These are phyloP conservation scores for Smithsoniella earleae DNA, from an alignment of 163 green algal genomes.

Conservation along the genomic window DNA sequence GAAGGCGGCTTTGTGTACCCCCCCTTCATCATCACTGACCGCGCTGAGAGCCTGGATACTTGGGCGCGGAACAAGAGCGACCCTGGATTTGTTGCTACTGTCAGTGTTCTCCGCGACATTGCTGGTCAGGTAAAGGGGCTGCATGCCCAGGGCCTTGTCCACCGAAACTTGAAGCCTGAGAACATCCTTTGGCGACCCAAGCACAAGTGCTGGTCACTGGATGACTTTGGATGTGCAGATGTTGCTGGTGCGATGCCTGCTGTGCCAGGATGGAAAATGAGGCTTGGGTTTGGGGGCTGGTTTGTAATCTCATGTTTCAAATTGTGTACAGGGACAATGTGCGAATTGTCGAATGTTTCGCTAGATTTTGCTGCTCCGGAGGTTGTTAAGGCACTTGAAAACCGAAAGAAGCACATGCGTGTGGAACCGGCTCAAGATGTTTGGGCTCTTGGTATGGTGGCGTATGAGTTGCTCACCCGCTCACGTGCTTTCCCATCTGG, in stretches of 20 bases:
- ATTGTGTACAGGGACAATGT: slow-evolving; percentile 3
- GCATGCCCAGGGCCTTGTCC: slow-evolving; percentile 5
- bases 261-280: not conserved
- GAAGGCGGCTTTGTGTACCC: slow-evolving; percentile 25
- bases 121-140: slow-evolving; percentile 28
- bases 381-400: slow-evolving; percentile 9
- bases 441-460: slow-evolving; percentile 23
- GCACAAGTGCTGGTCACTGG: slow-evolving; percentile 28
- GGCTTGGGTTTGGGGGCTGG: not conserved
- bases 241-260: not conserved
- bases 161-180: slow-evolving; percentile 29
- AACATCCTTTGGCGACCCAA: slow-evolving; percentile 30
- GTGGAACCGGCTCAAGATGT: slow-evolving; percentile 21
- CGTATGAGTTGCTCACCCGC: slow-evolving; percentile 24
- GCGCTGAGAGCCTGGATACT: slow-evolving; percentile 24
- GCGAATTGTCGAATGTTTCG: slow-evolving; percentile 15
- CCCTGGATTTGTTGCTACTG: slow-evolving; percentile 20
- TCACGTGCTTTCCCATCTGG: slow-evolving; percentile 26
- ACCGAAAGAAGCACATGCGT: slow-evolving; percentile 10
- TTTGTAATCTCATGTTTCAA: not conserved
- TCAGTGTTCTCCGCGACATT: slow-evolving; percentile 10
- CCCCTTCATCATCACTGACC: slow-evolving; percentile 29
- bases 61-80: slow-evolving; percentile 25
- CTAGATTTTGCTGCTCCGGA: slow-evolving; percentile 28
- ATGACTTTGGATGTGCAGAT: slow-evolving; percentile 29